Percentiles rank a stretch among this genome's conserved stretches.
Evolutionary conservation across 257 asterid genomes (phyloP).

Genomic region (Lantana camara): DNA sequence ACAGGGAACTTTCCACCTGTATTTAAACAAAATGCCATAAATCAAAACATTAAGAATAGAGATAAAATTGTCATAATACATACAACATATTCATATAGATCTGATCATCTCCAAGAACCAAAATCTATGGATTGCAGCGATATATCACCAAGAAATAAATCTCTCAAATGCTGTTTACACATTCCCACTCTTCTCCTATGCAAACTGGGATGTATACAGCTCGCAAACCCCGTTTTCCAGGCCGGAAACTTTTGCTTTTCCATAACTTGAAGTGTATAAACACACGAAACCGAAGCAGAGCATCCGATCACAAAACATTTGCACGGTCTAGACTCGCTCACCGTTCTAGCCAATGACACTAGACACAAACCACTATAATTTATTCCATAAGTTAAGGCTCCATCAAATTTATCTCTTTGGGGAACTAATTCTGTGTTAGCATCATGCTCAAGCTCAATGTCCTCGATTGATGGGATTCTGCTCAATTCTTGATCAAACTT

Average conservation of each 20-base stretch:
- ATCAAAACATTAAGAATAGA: too few species aligned
- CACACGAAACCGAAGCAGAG: conserved; percentile 52
- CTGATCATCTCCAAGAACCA: conserved; percentile 57
- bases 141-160: conserved; percentile 71
- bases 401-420: conserved; percentile 38
- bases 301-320: conserved; percentile 82
- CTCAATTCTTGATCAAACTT: conserved; percentile 63
- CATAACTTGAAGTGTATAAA: conserved; percentile 81
- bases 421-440: conserved; percentile 33
- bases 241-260: conserved; percentile 89
- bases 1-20: too few species aligned
- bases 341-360: conserved; percentile 74
- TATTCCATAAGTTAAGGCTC: conserved; percentile 55
- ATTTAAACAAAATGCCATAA: too few species aligned
- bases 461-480: conserved; percentile 65
- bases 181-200: conserved; percentile 72
- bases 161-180: conserved; percentile 72
- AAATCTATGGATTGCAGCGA: conserved; percentile 60
- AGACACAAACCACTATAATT: conserved; percentile 67
- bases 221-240: conserved; percentile 91
- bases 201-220: conserved; percentile 77
- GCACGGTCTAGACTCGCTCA: conserved; percentile 71
- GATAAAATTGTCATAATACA: too few species aligned
- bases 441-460: conserved; percentile 67
- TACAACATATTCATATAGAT: too few species aligned